Evolutionary conservation across 1,139 yeast species (phyloP).

Genomic region (Scheffersomyces insectosa): DNA sequence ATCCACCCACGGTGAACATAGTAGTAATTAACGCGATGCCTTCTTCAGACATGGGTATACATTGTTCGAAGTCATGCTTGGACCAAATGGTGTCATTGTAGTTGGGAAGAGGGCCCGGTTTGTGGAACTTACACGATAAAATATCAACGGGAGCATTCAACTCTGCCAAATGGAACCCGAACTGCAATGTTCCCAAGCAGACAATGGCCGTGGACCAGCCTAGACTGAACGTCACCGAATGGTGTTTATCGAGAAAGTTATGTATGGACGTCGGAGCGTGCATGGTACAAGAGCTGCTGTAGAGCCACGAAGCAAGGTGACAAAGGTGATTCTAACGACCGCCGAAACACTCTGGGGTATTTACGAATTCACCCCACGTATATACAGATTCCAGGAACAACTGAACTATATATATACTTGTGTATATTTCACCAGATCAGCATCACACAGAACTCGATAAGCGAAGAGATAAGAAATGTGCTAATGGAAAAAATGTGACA

Average conservation of each 20-base stretch:
- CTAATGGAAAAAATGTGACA: background rate
- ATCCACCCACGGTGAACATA: constrained; percentile 40
- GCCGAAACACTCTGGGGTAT: too few species aligned
- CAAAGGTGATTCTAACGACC: too few species aligned
- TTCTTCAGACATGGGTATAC: constrained; percentile 27
- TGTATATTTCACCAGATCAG: background rate
- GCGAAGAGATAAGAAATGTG: constrained; percentile 1
- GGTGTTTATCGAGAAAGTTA: constrained; percentile 19
- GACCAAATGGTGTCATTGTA: constrained; percentile 32
- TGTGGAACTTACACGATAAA: constrained; percentile 44
- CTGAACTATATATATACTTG: too few species aligned
- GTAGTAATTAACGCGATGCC: constrained; percentile 34
- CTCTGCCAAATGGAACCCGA: constrained; percentile 89
- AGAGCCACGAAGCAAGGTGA: too few species aligned
- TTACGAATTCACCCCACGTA: too few species aligned
- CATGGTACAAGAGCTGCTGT: background rate
- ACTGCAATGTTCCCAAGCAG: constrained; percentile 77
- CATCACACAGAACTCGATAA: background rate
- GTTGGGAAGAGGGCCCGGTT: constrained; percentile 21
- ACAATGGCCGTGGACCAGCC: constrained; percentile 47
- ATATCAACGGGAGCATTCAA: constrained; percentile 78
- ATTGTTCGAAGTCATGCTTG: constrained; percentile 23
- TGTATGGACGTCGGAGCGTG: constrained; percentile 1
- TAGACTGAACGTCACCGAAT: constrained; percentile 27
- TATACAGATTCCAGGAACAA: too few species aligned